Evolutionary conservation across 257 asterid species (phyloP).

Genomic region (Salvia splendens): DNA sequence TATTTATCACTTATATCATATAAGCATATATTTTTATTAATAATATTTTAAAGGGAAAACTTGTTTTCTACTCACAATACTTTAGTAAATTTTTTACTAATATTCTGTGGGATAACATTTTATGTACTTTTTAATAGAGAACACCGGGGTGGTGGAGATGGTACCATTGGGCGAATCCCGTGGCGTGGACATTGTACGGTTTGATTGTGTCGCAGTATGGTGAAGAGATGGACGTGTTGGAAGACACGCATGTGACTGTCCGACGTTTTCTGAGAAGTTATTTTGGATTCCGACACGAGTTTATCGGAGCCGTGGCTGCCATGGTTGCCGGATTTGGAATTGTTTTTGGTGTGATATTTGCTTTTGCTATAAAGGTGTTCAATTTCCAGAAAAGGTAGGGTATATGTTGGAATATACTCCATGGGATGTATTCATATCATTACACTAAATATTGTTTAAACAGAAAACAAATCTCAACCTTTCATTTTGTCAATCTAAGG

Average conservation of each 20-base stretch:
- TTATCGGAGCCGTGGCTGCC: constrained; percentile 40
- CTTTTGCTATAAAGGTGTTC: constrained; percentile 30
- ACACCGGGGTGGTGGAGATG: constrained; percentile 50
- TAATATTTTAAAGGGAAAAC: too few species aligned
- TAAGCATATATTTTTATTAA: too few species aligned
- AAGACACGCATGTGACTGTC: constrained; percentile 21
- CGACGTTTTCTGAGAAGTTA: constrained; percentile 31
- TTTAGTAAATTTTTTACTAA: too few species aligned
- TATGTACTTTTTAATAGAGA: constrained; percentile 25
- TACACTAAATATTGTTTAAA: too few species aligned
- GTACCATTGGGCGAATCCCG: constrained; percentile 47
- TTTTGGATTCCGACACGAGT: constrained; percentile 40
- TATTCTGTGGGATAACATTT: too few species aligned
- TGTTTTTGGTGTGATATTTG: constrained; percentile 35
- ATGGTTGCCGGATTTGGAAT: constrained; percentile 37
- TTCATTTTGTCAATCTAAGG: too few species aligned
- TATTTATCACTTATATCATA: too few species aligned
- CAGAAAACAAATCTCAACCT: too few species aligned
- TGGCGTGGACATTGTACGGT: constrained; percentile 48
- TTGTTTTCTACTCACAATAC: too few species aligned
- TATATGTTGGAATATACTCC: too few species aligned
- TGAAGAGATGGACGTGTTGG: constrained; percentile 31
- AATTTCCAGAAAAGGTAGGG: constrained; percentile 40
- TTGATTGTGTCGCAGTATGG: constrained; percentile 43
- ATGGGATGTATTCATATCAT: too few species aligned